Conservation (phyloP, 2,329 filamentous ascomycete species). For the Madurella mycetomatis region DNA sequence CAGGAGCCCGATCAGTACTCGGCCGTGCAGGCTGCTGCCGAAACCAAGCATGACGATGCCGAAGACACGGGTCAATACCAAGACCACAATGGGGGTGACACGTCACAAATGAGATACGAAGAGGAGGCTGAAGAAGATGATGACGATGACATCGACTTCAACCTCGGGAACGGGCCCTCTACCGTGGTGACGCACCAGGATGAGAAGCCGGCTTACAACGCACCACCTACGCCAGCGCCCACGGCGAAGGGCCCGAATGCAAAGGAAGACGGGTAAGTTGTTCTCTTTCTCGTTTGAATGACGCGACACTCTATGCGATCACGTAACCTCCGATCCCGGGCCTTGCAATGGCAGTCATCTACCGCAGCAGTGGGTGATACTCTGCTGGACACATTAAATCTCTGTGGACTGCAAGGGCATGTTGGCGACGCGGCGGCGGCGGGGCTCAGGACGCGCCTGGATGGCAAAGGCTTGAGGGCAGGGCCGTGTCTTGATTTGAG, state of each 20-base stretch:
- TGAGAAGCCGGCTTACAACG: slow-evolving; percentile 27
- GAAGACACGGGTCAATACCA: slow-evolving; percentile 29
- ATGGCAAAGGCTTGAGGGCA: not conserved
- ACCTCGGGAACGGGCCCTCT: slow-evolving; percentile 40
- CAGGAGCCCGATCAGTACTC: slow-evolving; percentile 25
- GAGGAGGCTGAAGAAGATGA: slow-evolving; percentile 44
- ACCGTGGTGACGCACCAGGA: slow-evolving; percentile 29
- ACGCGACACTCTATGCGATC: slow-evolving; percentile 11
- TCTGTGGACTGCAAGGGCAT: not conserved
- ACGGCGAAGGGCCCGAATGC: slow-evolving; percentile 57
- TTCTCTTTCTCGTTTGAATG: slow-evolving; percentile 23
- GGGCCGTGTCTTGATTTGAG: slow-evolving; percentile 2
- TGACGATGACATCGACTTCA: slow-evolving; percentile 53
- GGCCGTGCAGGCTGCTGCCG: slow-evolving; percentile 26
- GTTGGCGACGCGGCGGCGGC: slow-evolving; percentile 1
- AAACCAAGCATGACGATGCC: slow-evolving; percentile 27
- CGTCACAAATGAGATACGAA: slow-evolving; percentile 37
- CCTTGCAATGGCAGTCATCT: not conserved
- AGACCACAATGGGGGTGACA: slow-evolving; percentile 33
- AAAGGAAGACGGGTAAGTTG: slow-evolving; percentile 88
- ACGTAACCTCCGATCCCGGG: not conserved
- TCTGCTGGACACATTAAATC: not conserved
- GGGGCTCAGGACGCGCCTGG: not conserved
- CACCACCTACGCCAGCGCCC: slow-evolving; percentile 29
- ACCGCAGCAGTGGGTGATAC: not conserved